Evolutionary conservation across 768 basidiomycete species (phyloP).

Genomic region (Piloderma croceum): DNA sequence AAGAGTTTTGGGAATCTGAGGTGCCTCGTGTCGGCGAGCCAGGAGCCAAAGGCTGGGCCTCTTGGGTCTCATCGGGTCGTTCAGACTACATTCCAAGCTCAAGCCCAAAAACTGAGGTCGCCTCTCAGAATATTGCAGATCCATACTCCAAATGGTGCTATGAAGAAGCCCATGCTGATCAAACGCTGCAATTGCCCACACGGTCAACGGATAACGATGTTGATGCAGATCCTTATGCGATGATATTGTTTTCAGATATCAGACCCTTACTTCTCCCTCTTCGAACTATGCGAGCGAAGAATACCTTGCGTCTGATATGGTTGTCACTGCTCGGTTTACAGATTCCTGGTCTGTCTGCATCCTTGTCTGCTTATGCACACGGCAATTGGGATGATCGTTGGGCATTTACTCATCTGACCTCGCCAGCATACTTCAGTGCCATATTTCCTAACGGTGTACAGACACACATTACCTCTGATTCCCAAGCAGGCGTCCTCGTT

Average conservation of each 20-base stretch:
- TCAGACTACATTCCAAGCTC: conserved; percentile 22
- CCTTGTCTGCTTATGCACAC: conserved; percentile 25
- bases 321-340: conserved; percentile 66
- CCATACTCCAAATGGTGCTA: conserved; percentile 64
- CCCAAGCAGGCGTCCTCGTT: conserved; percentile 59
- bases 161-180: conserved; percentile 50
- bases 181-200: conserved; percentile 38
- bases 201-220: conserved; percentile 47
- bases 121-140: conserved; percentile 34
- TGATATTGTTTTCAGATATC: conserved; percentile 70
- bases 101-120: conserved; percentile 4
- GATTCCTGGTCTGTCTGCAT: conserved; percentile 56
- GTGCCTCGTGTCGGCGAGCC: conserved; percentile 68
- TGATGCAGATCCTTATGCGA: conserved; percentile 63
- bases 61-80: conserved; percentile 48
- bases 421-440: conserved; percentile 38
- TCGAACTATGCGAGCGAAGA: conserved; percentile 38
- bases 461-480: conserved; percentile 43
- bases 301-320: conserved; percentile 63
- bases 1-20: conserved; percentile 85
- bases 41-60: conserved; percentile 61
- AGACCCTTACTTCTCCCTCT: conserved; percentile 49
- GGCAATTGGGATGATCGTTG: conserved; percentile 66
- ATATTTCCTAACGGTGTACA: conserved; percentile 45
- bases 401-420: conserved; percentile 44